Conservation (phyloP, 169 alveolate species). For the Eimeria sp. region DNA sequence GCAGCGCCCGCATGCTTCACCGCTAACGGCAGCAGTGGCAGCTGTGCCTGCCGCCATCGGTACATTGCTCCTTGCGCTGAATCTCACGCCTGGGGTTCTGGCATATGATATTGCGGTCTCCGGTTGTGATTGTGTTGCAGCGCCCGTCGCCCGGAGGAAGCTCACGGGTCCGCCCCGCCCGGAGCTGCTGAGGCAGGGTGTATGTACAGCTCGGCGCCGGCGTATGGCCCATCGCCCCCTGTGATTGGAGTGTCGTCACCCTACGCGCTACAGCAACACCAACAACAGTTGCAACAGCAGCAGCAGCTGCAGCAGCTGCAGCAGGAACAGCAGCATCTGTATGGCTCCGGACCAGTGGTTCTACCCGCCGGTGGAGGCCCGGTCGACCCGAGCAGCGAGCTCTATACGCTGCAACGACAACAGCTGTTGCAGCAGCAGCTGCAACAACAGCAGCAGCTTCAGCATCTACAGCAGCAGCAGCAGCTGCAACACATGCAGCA, state of each 20-base stretch:
- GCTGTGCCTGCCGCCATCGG: not conserved
- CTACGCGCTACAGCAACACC: conserved; percentile 67
- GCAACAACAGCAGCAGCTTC: conserved; percentile 60
- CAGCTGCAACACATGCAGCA: conserved; percentile 50
- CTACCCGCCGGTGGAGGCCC: conserved; percentile 41
- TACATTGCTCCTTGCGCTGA: not conserved
- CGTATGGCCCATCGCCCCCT: conserved; percentile 44
- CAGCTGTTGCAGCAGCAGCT: conserved; percentile 64
- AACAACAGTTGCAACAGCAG: conserved; percentile 51
- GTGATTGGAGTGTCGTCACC: conserved; percentile 60
- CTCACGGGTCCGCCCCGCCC: conserved; percentile 41
- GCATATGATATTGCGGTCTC: not conserved
- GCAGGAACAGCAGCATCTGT: conserved; percentile 60
- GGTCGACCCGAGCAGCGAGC: conserved; percentile 39
- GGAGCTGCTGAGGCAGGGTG: conserved; percentile 44
- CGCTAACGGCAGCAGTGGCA: not conserved
- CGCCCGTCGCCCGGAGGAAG: conserved; percentile 33
- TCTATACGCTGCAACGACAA: conserved; percentile 37
- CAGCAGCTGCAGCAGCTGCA: conserved; percentile 57
- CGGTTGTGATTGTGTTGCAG: not conserved
- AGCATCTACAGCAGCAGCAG: conserved; percentile 46
- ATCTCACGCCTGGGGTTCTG: not conserved
- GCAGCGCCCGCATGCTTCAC: not conserved
- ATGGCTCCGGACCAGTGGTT: conserved; percentile 33
- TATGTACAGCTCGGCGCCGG: conserved; percentile 65